phyloP scores from a whole-genome alignment of 2,329 filamentous ascomycete species.

The Claviceps quebecensis region DNA sequence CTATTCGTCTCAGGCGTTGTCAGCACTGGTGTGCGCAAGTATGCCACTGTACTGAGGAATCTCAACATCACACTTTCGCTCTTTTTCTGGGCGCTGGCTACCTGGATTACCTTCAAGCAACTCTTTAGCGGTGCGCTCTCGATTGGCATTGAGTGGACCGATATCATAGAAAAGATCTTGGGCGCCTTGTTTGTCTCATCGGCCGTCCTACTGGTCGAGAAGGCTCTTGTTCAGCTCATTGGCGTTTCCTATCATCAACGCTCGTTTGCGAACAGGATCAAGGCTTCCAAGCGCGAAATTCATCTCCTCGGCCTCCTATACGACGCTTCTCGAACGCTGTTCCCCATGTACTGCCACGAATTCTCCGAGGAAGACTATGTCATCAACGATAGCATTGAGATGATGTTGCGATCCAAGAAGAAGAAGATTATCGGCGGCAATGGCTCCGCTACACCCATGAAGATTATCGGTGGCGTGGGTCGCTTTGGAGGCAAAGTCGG shows the following conservation, averaged over 20 bases:
- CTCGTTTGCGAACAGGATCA: slow-evolving; percentile 71
- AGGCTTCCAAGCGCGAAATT: slow-evolving; percentile 78
- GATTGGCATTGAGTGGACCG: slow-evolving; percentile 35
- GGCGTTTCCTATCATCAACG: slow-evolving; percentile 76
- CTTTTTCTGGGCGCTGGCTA: slow-evolving; percentile 53
- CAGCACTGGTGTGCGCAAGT: slow-evolving; percentile 56
- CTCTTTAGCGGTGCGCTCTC: slow-evolving; percentile 26
- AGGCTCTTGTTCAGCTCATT: slow-evolving; percentile 67
- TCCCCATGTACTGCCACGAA: slow-evolving; percentile 83
- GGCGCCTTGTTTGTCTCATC: slow-evolving; percentile 54
- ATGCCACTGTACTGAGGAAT: slow-evolving; percentile 49
- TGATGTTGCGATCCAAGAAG: slow-evolving; percentile 46
- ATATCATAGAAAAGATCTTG: slow-evolving; percentile 49
- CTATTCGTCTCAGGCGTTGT: slow-evolving; percentile 58
- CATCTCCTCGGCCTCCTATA: slow-evolving; percentile 72
- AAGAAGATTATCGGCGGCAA: slow-evolving; percentile 24
- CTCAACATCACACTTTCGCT: slow-evolving; percentile 53
- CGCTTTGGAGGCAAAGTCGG: slow-evolving; percentile 87
- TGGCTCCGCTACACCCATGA: slow-evolving; percentile 63
- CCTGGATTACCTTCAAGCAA: slow-evolving; percentile 47
- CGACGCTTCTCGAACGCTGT: slow-evolving; percentile 75
- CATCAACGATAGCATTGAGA: slow-evolving; percentile 72
- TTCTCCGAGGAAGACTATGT: slow-evolving; percentile 85
- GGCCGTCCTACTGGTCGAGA: slow-evolving; percentile 61
- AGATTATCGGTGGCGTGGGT: slow-evolving; percentile 61